A percentile compares a stretch with the other conserved stretches of the same genome.
Conservation (phyloP, 2,329 filamentous ascomycete genomes). For the Thelonectria olida region DNA sequence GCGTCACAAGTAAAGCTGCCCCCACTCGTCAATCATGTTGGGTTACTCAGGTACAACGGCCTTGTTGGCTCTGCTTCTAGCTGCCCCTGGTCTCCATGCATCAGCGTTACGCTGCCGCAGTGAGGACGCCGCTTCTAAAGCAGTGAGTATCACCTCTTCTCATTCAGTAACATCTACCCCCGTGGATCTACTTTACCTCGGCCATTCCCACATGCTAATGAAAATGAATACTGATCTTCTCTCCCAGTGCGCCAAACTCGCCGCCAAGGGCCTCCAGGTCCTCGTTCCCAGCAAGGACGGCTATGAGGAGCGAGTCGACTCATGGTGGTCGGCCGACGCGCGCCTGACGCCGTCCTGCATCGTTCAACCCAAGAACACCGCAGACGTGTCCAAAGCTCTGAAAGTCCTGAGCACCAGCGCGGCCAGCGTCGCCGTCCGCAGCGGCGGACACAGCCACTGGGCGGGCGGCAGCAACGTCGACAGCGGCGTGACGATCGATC, state of each 20-base stretch:
- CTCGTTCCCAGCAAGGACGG: not conserved
- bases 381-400: not conserved
- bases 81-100: not conserved
- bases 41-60: not conserved
- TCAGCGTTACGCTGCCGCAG: not conserved
- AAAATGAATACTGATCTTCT: not conserved
- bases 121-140: not conserved
- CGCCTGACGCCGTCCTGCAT: not conserved
- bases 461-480: slow-evolving; percentile 38
- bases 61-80: not conserved
- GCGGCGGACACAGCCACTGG: slow-evolving; percentile 45
- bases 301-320: not conserved
- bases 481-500: slow-evolving; percentile 41
- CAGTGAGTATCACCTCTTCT: not conserved
- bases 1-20: not conserved
- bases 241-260: not conserved
- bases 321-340: not conserved
- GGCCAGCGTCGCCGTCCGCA: slow-evolving; percentile 38
- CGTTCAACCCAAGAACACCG: not conserved
- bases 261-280: not conserved
- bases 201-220: too few relatives aligned
- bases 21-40: not conserved
- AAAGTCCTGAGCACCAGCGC: not conserved
- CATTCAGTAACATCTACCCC: too few relatives aligned
- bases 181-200: too few relatives aligned